These are phyloP conservation scores for Cornus florida DNA, from an alignment of 148 eudicot species.

Conservation along the genomic window DNA sequence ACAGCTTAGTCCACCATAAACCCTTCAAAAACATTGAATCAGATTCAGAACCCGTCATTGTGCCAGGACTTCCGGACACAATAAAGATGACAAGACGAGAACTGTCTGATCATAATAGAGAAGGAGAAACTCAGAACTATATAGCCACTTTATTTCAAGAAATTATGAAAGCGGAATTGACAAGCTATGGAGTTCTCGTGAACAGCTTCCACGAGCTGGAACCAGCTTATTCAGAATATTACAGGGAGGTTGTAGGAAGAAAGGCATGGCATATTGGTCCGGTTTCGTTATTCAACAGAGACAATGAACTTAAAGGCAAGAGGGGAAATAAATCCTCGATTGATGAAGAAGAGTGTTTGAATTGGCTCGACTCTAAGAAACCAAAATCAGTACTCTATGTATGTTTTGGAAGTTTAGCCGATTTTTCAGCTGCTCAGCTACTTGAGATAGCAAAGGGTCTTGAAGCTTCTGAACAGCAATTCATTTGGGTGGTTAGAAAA, in stretches of 20 bases:
- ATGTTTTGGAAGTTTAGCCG: slow-evolving; percentile 20
- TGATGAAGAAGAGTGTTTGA: slow-evolving; percentile 14
- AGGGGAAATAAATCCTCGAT: slow-evolving; percentile 15
- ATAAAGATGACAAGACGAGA: background rate
- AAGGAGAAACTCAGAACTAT: background rate
- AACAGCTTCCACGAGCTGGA: slow-evolving; percentile 39
- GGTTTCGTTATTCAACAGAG: slow-evolving; percentile 20
- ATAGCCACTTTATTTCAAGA: background rate
- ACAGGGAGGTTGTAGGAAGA: slow-evolving; percentile 9
- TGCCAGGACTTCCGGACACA: background rate
- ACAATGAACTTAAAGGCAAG: background rate
- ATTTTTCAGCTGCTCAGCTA: slow-evolving; percentile 14
- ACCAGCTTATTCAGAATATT: slow-evolving; percentile 20
- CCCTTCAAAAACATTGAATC: background rate
- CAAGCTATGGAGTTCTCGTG: background rate
- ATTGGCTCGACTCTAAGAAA: slow-evolving; percentile 22
- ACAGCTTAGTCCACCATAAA: background rate
- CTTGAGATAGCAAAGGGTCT: slow-evolving; percentile 21
- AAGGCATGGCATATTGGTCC: slow-evolving; percentile 41
- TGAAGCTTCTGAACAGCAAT: slow-evolving; percentile 24
- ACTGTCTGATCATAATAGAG: background rate
- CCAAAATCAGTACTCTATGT: slow-evolving; percentile 25
- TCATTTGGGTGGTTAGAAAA: slow-evolving; percentile 30
- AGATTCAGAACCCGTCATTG: background rate
- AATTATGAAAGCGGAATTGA: background rate